Conservation (phyloP, 306 rosid species). For the Trifolium dubium region DNA sequence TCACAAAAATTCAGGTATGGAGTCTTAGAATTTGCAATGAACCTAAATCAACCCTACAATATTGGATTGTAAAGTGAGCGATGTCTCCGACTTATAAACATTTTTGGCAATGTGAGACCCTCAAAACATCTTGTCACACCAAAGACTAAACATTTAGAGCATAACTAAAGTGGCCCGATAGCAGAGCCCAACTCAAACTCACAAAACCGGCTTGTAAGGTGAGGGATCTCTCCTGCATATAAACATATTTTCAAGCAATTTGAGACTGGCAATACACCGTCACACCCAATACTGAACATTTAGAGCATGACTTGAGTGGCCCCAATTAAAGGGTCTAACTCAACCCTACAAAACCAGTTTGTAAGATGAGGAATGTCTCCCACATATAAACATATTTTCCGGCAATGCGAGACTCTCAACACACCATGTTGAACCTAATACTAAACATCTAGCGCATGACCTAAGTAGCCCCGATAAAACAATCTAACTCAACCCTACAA, state of each 20-base stretch:
- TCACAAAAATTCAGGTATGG: slow-evolving; percentile 38
- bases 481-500: background rate
- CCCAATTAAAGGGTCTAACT: background rate
- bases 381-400: background rate
- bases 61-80: background rate
- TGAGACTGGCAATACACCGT: background rate
- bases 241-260: background rate
- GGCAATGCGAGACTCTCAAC: background rate
- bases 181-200: background rate
- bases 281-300: background rate
- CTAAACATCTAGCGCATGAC: background rate
- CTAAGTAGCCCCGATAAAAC: background rate
- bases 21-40: background rate
- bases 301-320: background rate
- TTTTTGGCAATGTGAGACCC: background rate
- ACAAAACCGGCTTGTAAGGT: background rate
- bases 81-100: background rate
- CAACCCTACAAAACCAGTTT: background rate
- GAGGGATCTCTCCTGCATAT: background rate
- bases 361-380: background rate
- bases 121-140: background rate
- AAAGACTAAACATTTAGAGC: background rate
- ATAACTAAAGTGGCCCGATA: background rate
- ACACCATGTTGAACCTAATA: background rate
- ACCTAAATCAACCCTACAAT: background rate